These are phyloP conservation scores for Fusarium nodosum DNA, from an alignment of 2,329 filamentous ascomycete species.

Conservation along the genomic window DNA sequence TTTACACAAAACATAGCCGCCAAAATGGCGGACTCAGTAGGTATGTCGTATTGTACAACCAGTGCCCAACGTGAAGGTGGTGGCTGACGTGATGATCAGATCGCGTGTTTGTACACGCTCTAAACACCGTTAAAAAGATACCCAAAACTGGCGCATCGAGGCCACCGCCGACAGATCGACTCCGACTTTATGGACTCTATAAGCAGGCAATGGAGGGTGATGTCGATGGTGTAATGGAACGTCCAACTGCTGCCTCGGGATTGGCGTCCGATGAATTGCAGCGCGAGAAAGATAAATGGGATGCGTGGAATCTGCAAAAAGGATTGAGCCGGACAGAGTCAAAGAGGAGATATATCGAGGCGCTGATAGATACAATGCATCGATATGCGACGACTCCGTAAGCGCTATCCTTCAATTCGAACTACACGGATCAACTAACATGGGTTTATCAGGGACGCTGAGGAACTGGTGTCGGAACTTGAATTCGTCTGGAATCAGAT, in stretches of 20 bases:
- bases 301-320: constrained; percentile 93
- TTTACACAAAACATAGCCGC: constrained; percentile 22
- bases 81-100: constrained; percentile 67
- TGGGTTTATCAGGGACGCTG: constrained; percentile 72
- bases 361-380: constrained; percentile 96
- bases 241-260: constrained; percentile 70
- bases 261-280: constrained; percentile 67
- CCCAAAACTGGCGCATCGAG: constrained; percentile 91
- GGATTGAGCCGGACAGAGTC: constrained; percentile 89
- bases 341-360: constrained; percentile 93
- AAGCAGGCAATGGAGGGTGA: constrained; percentile 99
- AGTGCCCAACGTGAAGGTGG: neutral
- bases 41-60: constrained; percentile 38
- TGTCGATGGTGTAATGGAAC: constrained; percentile 92
- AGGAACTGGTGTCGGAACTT: constrained; percentile 91
- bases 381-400: constrained; percentile 88
- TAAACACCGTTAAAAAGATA: constrained; percentile 98
- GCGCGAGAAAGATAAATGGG: constrained; percentile 80
- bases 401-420: constrained; percentile 51
- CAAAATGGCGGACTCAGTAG: constrained; percentile 52
- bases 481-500: constrained; percentile 99
- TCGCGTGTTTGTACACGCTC: constrained; percentile 97
- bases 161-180: constrained; percentile 85
- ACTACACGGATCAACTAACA: constrained; percentile 38
- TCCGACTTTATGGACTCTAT: constrained; percentile 97